These are phyloP conservation scores for Verticillium nubilum DNA, from an alignment of 2,329 filamentous ascomycete genomes.

Conservation along the genomic window DNA sequence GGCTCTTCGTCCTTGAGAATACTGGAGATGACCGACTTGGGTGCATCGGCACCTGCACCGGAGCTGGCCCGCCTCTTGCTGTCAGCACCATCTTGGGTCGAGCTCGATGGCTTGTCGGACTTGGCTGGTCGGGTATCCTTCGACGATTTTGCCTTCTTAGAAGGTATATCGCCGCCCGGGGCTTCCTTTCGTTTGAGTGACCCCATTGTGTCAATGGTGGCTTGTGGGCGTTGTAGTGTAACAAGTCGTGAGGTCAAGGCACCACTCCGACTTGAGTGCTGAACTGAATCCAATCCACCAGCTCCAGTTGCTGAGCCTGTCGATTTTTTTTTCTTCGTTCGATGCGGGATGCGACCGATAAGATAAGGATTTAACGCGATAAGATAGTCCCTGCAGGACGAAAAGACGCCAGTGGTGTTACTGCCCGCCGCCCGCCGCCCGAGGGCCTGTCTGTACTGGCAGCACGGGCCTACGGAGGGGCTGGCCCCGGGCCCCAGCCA, in stretches of 20 bases:
- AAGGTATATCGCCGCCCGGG: conserved; percentile 42
- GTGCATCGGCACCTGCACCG: conserved; percentile 18
- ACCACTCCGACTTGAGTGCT: not conserved
- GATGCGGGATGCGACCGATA: not conserved
- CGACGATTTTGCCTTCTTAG: conserved; percentile 42
- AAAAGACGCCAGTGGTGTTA: not conserved
- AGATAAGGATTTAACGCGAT: not conserved
- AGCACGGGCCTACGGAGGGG: not conserved
- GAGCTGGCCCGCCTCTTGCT: conserved; percentile 25
- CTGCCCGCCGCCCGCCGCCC: no score
- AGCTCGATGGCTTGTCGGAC: conserved; percentile 26
- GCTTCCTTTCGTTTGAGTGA: conserved; percentile 54
- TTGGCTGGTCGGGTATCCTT: conserved; percentile 44
- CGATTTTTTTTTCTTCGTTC: not conserved
- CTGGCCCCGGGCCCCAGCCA: not conserved
- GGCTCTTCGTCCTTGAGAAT: conserved; percentile 72
- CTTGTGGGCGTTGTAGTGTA: not conserved
- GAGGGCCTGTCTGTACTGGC: not conserved
- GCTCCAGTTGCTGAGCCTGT: not conserved
- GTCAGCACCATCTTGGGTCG: conserved; percentile 27
- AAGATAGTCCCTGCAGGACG: not conserved
- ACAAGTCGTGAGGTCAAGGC: not conserved
- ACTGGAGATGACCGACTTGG: conserved; percentile 32
- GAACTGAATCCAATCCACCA: not conserved
- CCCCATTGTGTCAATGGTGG: conserved; percentile 38